Evolutionary conservation across 192 early-diverging fungal species (phyloP).

Genomic region (Chytriomyces confervae): DNA sequence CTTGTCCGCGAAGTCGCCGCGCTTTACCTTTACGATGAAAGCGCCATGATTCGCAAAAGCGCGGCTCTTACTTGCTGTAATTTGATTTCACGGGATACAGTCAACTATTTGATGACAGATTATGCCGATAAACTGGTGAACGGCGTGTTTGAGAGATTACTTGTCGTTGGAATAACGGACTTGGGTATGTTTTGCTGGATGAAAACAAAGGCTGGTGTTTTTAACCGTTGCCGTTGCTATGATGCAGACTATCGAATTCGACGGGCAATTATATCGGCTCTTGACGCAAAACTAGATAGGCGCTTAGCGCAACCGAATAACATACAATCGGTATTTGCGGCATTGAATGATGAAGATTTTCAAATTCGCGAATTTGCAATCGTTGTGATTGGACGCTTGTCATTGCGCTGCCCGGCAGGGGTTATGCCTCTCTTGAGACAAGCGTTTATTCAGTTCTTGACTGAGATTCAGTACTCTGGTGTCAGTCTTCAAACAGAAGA

Average conservation of each 20-base stretch:
- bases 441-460: slow-evolving; percentile 71
- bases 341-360: slow-evolving; percentile 84
- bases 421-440: slow-evolving; percentile 82
- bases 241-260: slow-evolving; percentile 54
- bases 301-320: slow-evolving; percentile 82
- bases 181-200: slow-evolving; percentile 14
- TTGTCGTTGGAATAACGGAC: slow-evolving; percentile 38
- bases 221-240: slow-evolving; percentile 26
- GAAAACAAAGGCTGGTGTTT: background rate
- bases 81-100: slow-evolving; percentile 29
- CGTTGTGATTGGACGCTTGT: slow-evolving; percentile 75
- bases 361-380: slow-evolving; percentile 76
- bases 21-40: slow-evolving; percentile 46
- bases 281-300: slow-evolving; percentile 73
- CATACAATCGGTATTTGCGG: slow-evolving; percentile 75
- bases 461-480: slow-evolving; percentile 77
- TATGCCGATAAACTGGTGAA: slow-evolving; percentile 27
- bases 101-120: slow-evolving; percentile 21
- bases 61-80: slow-evolving; percentile 47
- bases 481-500: slow-evolving; percentile 74
- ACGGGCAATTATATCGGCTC: slow-evolving; percentile 68
- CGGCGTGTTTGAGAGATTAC: slow-evolving; percentile 27
- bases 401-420: slow-evolving; percentile 76
- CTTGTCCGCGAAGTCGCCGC: slow-evolving; percentile 34
- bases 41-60: slow-evolving; percentile 38